phyloP scores from a whole-genome alignment of 805 yeast genomes.

The Candida ipomoeae region DNA sequence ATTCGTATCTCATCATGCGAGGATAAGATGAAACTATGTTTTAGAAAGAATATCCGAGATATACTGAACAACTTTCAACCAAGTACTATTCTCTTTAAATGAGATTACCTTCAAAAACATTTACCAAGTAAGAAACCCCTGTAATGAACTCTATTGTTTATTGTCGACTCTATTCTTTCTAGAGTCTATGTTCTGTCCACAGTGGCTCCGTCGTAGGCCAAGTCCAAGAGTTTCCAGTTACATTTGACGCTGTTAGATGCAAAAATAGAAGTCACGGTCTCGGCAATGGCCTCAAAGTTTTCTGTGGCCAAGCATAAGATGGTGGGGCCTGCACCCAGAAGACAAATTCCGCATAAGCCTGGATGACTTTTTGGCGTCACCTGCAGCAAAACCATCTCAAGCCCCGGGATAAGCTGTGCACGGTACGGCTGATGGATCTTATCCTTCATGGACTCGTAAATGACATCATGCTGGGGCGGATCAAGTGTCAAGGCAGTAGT shows the following conservation, averaged over 20 bases:
- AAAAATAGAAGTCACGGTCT: slow-evolving; percentile 67
- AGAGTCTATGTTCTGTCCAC: slow-evolving; percentile 26
- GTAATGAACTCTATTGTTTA: no score
- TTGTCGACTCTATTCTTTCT: no score
- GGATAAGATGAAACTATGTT: no score
- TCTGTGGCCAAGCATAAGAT: slow-evolving; percentile 89
- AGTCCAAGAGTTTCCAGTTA: slow-evolving; percentile 76
- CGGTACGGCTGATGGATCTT: slow-evolving; percentile 97
- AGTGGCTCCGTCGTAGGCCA: slow-evolving; percentile 84
- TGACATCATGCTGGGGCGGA: slow-evolving; percentile 76
- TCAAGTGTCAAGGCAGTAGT: slow-evolving; percentile 87
- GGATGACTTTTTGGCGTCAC: slow-evolving; percentile 79
- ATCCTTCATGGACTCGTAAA: slow-evolving; percentile 95
- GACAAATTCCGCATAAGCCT: slow-evolving; percentile 88
- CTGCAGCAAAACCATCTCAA: slow-evolving; percentile 70
- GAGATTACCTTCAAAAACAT: no score
- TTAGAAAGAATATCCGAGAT: no score
- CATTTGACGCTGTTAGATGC: slow-evolving; percentile 63
- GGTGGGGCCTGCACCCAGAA: slow-evolving; percentile 98
- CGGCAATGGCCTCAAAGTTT: slow-evolving; percentile 79
- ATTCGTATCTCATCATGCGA: no score
- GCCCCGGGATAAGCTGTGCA: slow-evolving; percentile 85
- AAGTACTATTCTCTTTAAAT: no score
- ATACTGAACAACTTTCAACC: no score
- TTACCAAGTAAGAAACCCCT: no score